Percentiles rank a stretch among this genome's conserved stretches.
Evolutionary conservation across 2,329 filamentous ascomycete species (phyloP).

Genomic region (Colletotrichum kahawae): DNA sequence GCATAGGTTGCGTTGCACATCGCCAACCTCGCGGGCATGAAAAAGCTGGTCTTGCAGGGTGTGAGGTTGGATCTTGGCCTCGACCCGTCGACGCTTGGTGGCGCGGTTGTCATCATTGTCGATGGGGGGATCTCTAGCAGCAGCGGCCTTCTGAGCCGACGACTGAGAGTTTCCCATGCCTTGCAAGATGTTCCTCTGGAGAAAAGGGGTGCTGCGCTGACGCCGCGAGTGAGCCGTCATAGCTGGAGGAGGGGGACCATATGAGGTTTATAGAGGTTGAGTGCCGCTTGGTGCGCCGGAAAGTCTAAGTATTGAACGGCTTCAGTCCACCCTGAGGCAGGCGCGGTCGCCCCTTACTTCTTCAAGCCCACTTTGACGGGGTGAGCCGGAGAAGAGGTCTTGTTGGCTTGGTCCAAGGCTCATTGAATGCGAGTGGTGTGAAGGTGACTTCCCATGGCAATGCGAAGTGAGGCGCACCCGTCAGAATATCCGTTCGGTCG

Average conservation of each 20-base stretch:
- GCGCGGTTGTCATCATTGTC: conserved; percentile 44
- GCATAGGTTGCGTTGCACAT: conserved; percentile 48
- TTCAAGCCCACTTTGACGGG: conserved; percentile 15
- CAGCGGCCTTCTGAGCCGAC: conserved; percentile 40
- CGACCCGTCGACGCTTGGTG: conserved; percentile 56
- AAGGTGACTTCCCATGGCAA: background rate
- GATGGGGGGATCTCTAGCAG: conserved; percentile 33
- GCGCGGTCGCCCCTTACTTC: conserved; percentile 3
- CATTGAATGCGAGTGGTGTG: background rate
- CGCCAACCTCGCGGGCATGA: conserved; percentile 33
- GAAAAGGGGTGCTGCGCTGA: conserved; percentile 56
- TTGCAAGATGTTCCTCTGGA: conserved; percentile 56
- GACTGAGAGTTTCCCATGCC: conserved; percentile 51
- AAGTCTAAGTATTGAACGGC: background rate
- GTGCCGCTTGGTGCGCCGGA: conserved; percentile 5
- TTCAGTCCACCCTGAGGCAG: background rate
- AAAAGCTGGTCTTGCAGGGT: conserved; percentile 37
- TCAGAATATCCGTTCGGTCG: background rate
- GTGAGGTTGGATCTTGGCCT: conserved; percentile 35
- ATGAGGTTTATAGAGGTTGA: conserved; percentile 5
- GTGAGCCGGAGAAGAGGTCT: background rate
- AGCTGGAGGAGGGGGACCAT: conserved; percentile 38
- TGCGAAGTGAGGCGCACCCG: background rate
- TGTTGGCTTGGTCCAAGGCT: background rate
- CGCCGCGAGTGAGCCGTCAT: conserved; percentile 55